Base-by-base conservation (phyloP, 345 rosid species). In the Microcos paniculata region DNA sequence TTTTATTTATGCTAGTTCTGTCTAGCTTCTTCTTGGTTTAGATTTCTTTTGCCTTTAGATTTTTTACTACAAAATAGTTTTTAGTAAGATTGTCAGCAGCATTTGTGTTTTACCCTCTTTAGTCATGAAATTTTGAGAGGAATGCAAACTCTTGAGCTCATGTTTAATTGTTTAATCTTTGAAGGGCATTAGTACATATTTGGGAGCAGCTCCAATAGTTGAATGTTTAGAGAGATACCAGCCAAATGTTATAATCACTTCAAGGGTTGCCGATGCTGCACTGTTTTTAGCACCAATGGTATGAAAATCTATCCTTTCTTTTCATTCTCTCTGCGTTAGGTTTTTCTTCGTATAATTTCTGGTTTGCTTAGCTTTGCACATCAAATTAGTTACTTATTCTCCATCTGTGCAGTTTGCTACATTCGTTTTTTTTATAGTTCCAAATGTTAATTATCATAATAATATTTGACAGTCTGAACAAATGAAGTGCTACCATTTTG, bases 261-360 rank as follows among this genome's bases (percentile, higher is more conserved):
- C 97, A 59, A 84, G 97, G 78, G 82, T 92, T 58, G 97, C 97
- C 71, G 98, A 94, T 80, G 98, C 95, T 21, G 88, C 98, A 79
- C 86, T 94, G 65, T 94, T 94, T 80, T 81, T 94, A 78, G 98
- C 91, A 70, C 98, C 98, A 52, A 90, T 94, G 98, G 98, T 94
- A 86, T 78, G 84, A 16, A 13, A 38, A 1, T 48, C 67, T 11
- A 31, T 67, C 3, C 45, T 74, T 71, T 48, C 26, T 33, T 70
- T 30, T 31, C 52, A 5, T 31, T 38, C 16, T n/a, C 15, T 9
- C 15, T 14, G 48, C 33, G 13, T 28, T 55, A 24, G 58, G 18
- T 52, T 66, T 46, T 30, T 52, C 28, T 11, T 72, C 24, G 53
- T 58, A 40, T 40, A 56, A 40, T 40, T 62, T 38, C 46, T 57